phyloP scores from a whole-genome alignment of 2,329 filamentous ascomycete species.

The Orbilia blumenaviensis region DNA sequence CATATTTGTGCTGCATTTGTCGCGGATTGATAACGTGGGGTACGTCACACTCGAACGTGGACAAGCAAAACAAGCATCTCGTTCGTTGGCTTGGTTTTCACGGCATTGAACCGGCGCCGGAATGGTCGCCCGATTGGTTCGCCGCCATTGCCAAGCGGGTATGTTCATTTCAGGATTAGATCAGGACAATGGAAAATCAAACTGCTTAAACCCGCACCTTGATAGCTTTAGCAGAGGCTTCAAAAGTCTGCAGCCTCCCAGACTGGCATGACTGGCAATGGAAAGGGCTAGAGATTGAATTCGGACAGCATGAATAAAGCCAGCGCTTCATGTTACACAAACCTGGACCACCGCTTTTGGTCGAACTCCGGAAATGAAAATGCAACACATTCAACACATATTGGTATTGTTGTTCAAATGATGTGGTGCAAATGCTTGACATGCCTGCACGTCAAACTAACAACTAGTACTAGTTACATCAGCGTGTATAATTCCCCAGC shows the following conservation, averaged over 20 bases:
- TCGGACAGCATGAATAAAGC: no score
- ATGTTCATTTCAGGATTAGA: constrained; percentile 19
- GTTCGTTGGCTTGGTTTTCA: constrained; percentile 38
- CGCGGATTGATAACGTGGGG: constrained; percentile 37
- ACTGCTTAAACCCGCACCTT: no score
- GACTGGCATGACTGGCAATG: no score
- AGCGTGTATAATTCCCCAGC: no score
- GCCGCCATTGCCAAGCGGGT: constrained; percentile 20
- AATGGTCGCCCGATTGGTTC: constrained; percentile 3
- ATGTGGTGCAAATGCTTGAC: no score
- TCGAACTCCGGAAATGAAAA: background rate
- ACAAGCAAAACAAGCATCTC: constrained; percentile 26
- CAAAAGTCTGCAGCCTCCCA: no score
- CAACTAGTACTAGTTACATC: no score
- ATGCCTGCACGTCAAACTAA: no score
- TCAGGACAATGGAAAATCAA: no score
- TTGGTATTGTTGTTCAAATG: no score
- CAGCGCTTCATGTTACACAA: background rate
- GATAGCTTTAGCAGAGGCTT: no score
- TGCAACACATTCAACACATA: background rate
- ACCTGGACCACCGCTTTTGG: background rate
- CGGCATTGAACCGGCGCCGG: constrained; percentile 2
- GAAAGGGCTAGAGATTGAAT: no score
- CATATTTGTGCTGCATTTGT: constrained; percentile 17
- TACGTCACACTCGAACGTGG: constrained; percentile 35